Conservation (phyloP, 2,329 filamentous ascomycete species). For the Keithomyces neogunnii region DNA sequence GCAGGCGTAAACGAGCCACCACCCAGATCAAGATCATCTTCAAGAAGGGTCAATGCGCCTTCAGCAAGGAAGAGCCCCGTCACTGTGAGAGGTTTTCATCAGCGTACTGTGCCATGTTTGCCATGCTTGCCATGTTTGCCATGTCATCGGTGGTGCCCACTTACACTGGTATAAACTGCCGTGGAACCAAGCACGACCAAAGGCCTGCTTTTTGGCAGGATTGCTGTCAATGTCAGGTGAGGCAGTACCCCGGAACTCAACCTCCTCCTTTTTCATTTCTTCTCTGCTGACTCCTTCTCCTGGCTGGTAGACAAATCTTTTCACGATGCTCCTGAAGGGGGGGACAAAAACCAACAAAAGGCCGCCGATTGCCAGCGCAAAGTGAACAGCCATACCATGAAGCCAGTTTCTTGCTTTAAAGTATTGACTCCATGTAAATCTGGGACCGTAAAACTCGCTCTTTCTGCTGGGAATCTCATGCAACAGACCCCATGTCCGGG, state of each 20-base stretch:
- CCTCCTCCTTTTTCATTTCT: conserved; percentile 45
- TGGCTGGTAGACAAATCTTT: conserved; percentile 38
- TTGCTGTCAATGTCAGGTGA: conserved; percentile 44
- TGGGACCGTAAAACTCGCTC: conserved; percentile 48
- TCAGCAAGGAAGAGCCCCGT: conserved; percentile 57
- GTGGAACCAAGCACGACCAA: conserved; percentile 43
- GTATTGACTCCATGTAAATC: conserved; percentile 51
- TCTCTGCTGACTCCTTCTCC: conserved; percentile 47
- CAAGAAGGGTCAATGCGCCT: conserved; percentile 56
- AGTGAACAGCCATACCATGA: conserved; percentile 41
- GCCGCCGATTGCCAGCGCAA: conserved; percentile 33
- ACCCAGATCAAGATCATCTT: conserved; percentile 50
- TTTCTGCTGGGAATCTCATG: conserved; percentile 33
- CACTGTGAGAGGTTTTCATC: conserved; percentile 31
- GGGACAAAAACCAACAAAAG: conserved; percentile 36
- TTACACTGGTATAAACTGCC: conserved; percentile 59
- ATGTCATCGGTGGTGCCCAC: conserved; percentile 17
- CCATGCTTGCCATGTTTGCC: neutral
- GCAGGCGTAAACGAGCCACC: conserved; percentile 68
- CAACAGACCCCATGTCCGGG: conserved; percentile 55
- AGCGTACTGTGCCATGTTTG: neutral
- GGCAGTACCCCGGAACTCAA: conserved; percentile 57
- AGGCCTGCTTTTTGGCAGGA: conserved; percentile 38
- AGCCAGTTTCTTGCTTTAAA: conserved; percentile 41
- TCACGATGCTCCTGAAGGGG: conserved; percentile 36